Conservation (phyloP, 495 filamentous ascomycete genomes). For the Hypomontagnella monticulosa region DNA sequence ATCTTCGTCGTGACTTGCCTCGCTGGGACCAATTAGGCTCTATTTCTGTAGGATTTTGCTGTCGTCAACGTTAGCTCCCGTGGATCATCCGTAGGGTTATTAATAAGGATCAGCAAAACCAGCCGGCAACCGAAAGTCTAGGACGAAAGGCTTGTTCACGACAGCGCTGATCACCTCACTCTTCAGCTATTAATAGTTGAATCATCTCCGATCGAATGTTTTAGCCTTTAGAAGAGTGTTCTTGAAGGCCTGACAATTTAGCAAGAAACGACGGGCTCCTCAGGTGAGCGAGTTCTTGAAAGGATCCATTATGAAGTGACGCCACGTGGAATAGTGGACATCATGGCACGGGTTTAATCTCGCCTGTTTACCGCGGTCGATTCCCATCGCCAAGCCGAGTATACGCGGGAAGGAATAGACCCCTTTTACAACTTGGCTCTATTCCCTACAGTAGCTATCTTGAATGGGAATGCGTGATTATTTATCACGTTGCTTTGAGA, state of each 20-base stretch:
- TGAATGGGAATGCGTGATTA: background rate
- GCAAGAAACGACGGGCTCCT: background rate
- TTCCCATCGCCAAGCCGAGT: background rate
- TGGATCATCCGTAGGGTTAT: conserved; percentile 28
- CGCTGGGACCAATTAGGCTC: conserved; percentile 22
- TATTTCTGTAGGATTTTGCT: conserved; percentile 37
- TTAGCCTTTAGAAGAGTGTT: background rate
- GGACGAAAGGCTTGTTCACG: conserved; percentile 1
- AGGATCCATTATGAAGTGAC: background rate
- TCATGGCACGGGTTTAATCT: conserved; percentile 17
- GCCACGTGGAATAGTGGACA: conserved; percentile 6
- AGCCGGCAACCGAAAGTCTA: conserved; percentile 18
- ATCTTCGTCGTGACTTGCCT: conserved; percentile 24
- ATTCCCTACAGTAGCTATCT: background rate
- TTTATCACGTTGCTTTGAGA: conserved; percentile 9
- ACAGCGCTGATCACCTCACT: conserved; percentile 18
- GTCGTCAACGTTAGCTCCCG: conserved; percentile 38
- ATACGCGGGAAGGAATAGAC: background rate
- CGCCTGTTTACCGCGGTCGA: conserved; percentile 2
- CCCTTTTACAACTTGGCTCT: background rate
- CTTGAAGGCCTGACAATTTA: background rate
- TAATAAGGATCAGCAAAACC: conserved; percentile 33
- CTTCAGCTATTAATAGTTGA: conserved; percentile 32
- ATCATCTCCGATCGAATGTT: background rate
- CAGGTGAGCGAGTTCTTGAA: background rate